Percentiles rank a stretch among this genome's conserved stretches.
phyloP scores from a whole-genome alignment of 352 stramenopile genomes.

The Phytopythium litorale region DNA sequence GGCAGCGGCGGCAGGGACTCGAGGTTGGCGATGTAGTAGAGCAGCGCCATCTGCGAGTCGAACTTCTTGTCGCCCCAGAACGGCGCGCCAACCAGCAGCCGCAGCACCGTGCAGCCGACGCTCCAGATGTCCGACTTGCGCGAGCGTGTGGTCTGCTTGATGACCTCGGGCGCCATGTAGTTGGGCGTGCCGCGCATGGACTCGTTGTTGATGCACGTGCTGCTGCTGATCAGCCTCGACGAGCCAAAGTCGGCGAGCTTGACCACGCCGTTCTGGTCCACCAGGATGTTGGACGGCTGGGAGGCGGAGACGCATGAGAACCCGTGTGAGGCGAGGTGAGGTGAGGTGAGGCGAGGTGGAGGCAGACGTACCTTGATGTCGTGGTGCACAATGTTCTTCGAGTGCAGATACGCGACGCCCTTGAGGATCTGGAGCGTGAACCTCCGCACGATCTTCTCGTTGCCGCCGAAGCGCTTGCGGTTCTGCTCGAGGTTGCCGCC shows the following conservation, averaged over 20 bases:
- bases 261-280: constrained; percentile 91
- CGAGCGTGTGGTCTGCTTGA: constrained; percentile 80
- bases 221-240: constrained; percentile 65
- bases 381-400: constrained; percentile 70
- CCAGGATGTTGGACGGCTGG: constrained; percentile 90
- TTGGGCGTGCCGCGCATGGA: constrained; percentile 80
- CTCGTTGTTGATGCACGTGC: constrained; percentile 40
- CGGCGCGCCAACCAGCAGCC: constrained; percentile 57
- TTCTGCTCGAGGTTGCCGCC: constrained; percentile 81
- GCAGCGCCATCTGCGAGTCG: constrained; percentile 58
- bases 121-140: constrained; percentile 83
- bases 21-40: constrained; percentile 63
- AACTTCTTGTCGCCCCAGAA: constrained; percentile 84
- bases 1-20: constrained; percentile 38
- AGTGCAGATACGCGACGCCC: constrained; percentile 87
- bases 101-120: constrained; percentile 72
- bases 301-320: background rate
- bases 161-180: constrained; percentile 87
- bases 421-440: constrained; percentile 82
- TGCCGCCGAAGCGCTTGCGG: constrained; percentile 74
- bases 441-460: constrained; percentile 63
- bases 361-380: constrained; percentile 62
- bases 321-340: too few relatives aligned
- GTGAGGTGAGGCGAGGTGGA: too few relatives aligned
- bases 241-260: constrained; percentile 95